Base-by-base conservation (phyloP, 2,329 filamentous ascomycete genomes). In the Trichoderma sp. region DNA sequence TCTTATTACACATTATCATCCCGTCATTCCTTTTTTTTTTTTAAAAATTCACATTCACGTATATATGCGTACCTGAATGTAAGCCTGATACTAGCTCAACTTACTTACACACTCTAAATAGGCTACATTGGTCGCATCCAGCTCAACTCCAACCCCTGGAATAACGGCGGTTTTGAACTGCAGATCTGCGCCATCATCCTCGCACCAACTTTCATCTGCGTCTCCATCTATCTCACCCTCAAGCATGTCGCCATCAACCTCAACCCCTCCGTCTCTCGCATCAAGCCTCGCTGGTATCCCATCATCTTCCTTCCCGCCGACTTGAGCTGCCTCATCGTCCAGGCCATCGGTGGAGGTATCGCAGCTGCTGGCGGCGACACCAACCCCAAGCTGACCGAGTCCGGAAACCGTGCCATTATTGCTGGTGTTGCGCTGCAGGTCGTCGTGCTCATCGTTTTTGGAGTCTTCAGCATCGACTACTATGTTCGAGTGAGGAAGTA, bases 141-240 rank as follows among this genome's bases (percentile, higher is more conserved):
- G 27, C 81, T 89, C 53, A 77, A 84, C 74, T 58, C 77, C 56
- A 87, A 87, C 77, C 86, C 87, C 4, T 90, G 85, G 84, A 79
- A 86, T 77, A 74, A 81, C 16, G 71, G 79, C 65, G 83, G 84
- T 70, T 89, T 89, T 79, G 78, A 88, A 76, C 83, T 86, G 57
- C 86, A 89, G 71, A 88, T 89, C 76, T 84, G 83, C 78, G 81
- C 83, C 77, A 86, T 88, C 79, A 86, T 88, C 77, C 82, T 88
- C 62, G 85, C 81, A n/a, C 86, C 86, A 3, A 87, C 88, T 35
- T 83, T 90, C 70, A 81, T 89, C 77, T 88, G 87, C 78, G 86
- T 88, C 72, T 84, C 83, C 74, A 85, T 90, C 77, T 91, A 90
- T 80, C 84, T 91, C 31, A 89, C 86, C 4, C 84, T 90, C 70